Conservation (phyloP, 2,329 filamentous ascomycete species). For the Paecilomyces fulvus region DNA sequence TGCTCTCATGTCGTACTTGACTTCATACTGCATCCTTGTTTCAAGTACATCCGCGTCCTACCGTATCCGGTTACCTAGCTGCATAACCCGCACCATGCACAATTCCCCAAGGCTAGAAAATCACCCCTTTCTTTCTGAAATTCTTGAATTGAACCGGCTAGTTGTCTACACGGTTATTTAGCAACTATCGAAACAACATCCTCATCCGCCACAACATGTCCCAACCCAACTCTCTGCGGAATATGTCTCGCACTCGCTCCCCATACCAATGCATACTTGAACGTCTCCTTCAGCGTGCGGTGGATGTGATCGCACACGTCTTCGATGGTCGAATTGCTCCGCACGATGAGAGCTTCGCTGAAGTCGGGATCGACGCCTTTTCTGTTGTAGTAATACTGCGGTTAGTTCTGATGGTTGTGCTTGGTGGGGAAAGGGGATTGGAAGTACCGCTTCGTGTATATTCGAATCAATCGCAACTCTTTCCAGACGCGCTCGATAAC, state of each 20-base stretch:
- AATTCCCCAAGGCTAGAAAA: not conserved
- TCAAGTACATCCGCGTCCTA: too few species aligned
- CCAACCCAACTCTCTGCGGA: conserved; percentile 82
- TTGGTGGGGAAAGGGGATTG: not conserved
- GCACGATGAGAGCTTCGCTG: conserved; percentile 82
- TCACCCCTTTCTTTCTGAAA: not conserved
- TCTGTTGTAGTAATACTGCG: conserved; percentile 35
- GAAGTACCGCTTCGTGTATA: conserved; percentile 75
- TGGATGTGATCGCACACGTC: conserved; percentile 97
- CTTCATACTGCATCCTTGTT: too few species aligned
- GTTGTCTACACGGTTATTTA: conserved; percentile 21
- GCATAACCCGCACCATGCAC: too few species aligned
- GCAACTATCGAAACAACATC: conserved; percentile 60
- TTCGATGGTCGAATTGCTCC: conserved; percentile 80
- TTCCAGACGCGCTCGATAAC: conserved; percentile 94
- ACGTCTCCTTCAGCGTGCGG: conserved; percentile 89
- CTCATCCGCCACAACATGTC: conserved; percentile 65
- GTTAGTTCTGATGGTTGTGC: not conserved
- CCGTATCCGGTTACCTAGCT: too few species aligned
- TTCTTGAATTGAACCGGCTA: not conserved
- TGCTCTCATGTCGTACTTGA: too few species aligned
- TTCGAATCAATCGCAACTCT: conserved; percentile 77
- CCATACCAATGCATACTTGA: conserved; percentile 98
- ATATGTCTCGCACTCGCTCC: conserved; percentile 91
- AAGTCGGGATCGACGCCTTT: conserved; percentile 90